Base-by-base conservation (phyloP, 768 basidiomycete species). In the Phylloporus sp. region DNA sequence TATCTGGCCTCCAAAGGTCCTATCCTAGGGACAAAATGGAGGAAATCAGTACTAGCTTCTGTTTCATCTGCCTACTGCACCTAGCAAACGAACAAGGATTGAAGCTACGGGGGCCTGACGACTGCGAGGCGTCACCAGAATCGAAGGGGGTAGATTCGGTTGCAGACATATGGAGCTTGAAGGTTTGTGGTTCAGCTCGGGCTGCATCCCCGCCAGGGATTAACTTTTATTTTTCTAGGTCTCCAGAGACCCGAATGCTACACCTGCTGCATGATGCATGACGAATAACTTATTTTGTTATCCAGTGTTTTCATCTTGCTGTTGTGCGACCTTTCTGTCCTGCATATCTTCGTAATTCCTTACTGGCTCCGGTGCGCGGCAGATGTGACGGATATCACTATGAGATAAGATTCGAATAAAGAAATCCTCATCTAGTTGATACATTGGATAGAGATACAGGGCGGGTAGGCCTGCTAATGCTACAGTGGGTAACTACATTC, bases 11-110 rank as follows among this genome's bases (percentile, higher is more conserved):
- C 29, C 84, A 89, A 58, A 77, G 73, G 46, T 82, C 87, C 6
- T 98, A 98, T 68, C 93, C 95, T 0, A 73, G 73, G 52, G 95
- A 97, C 38, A 97, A 95, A 75, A 89, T 98, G 87, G 88, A 88
- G 35, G 97, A 99, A 57, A 97, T 98, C 65, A 97, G 94, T 67
- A 98, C 97, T 15, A 95, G 92, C 57, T 98, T 95, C 83, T 98
- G 95, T 68, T 99, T 98, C 75, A 99, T 98, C 67, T 98, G 97
- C 64, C 74, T 98, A 23, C 74, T 99, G 16, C 97, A 98, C 73
- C 72, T 98, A 39, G 95, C 95, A 16, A 98, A 99, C 66, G 97
- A 98, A 71, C 89, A 92, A 62, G 97, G 95, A 2, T 76, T 98
- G 44, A 88, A 87, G 64, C 79, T 99, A 31, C 88, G 85, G 69